Base-by-base conservation (phyloP, 2,329 filamentous ascomycete genomes). In the Trichoderma sp. region DNA sequence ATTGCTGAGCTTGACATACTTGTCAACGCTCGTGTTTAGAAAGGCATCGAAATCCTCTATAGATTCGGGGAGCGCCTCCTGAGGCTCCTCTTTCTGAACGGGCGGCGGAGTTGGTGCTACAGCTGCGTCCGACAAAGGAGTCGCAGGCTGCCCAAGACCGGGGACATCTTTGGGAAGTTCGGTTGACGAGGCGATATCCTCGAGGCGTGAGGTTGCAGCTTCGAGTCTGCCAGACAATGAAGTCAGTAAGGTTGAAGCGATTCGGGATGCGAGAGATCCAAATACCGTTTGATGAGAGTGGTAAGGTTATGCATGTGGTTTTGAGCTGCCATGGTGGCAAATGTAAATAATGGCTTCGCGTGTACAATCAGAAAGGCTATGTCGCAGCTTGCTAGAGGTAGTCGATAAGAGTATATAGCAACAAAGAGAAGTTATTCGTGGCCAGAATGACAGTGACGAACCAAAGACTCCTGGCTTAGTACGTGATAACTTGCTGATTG, bases 291-390 rank as follows among this genome's bases (percentile, higher is more conserved):
- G 86, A 99, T 98, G 79, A 99, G 89, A 70, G 96, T 99, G 43
- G 94, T 97, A 74, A 99, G 86, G 81, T 97, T 98, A 84, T 98
- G 91, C 94, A 98, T 98, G 79, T 94, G 93, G 83, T 88, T 93
- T 74, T 90, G 85, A 76, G 90, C 90, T 76, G 91, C 89, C 92
- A 95, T 73, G 47, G 57, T n/a, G 69, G 53, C 58, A 51, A 32
- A 21, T 8, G 6, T 14, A 34, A 62, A 62, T 26, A 28, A 36
- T 28, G 24, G n/a, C 18, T 26, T 32, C 47, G 56, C n/a, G 39
- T 21, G 39, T 26, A 18, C 53, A 51, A 36, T 57, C 11, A n/a
- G 14, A 36, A 71, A 28, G 21, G 34, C 26, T 70, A 47, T 57
- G 28, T 51, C 18, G 63, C 60, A 53, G 57, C 30, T 51, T 18